A percentile compares a stretch with the other conserved stretches of the same genome.
Conservation (phyloP, 2,329 filamentous ascomycete genomes). For the Diaporthe vaccinii region DNA sequence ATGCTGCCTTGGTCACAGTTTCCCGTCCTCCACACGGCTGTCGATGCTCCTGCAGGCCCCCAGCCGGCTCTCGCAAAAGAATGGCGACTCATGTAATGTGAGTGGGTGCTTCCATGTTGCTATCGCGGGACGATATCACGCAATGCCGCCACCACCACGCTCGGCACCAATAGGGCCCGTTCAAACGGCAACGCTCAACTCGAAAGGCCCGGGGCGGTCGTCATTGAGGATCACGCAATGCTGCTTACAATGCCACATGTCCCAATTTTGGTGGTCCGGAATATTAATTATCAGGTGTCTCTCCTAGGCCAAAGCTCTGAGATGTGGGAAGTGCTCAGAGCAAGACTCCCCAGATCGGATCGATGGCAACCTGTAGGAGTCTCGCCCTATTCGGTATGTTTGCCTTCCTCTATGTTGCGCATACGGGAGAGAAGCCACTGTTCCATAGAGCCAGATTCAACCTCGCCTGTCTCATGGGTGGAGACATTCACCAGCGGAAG, state of each 20-base stretch:
- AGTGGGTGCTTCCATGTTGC: constrained; percentile 34
- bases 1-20: background rate
- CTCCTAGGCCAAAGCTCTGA: background rate
- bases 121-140: constrained; percentile 39
- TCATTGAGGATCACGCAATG: constrained; percentile 19
- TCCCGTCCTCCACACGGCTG: background rate
- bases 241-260: background rate
- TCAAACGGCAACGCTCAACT: background rate
- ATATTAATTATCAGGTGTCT: background rate
- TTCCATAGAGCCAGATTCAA: too few relatives aligned
- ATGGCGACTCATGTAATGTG: background rate
- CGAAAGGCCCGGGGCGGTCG: background rate
- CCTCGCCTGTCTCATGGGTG: background rate
- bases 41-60: background rate
- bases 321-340: background rate
- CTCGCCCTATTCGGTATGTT: background rate
- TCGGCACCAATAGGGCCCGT: constrained; percentile 12
- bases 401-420: too few relatives aligned
- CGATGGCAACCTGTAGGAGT: background rate
- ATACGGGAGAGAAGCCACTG: background rate
- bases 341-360: background rate
- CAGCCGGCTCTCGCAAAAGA: constrained; percentile 28
- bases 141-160: constrained; percentile 37
- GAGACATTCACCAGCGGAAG: background rate
- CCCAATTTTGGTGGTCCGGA: background rate